Base-by-base conservation (phyloP, 177 flowering plant genomes). In the Vitis hybrid region DNA sequence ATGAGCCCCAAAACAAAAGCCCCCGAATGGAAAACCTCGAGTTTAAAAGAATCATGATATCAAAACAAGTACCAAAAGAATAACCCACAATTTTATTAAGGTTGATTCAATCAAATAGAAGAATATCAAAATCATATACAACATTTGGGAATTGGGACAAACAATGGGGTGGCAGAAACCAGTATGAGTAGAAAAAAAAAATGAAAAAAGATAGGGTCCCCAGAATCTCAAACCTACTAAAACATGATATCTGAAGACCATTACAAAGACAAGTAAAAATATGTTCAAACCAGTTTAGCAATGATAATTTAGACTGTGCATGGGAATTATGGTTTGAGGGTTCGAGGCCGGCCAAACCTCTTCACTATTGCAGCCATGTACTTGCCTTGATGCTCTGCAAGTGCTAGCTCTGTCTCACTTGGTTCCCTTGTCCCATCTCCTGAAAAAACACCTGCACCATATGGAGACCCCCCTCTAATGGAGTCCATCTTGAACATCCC, bases 311-410 rank as follows among this genome's bases (percentile, higher is more conserved):
- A 57, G 60, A 26, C 13, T 57, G 60, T 57, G 45, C 45, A 39
- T 1, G 9, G 45, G 45, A 0, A 39, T 39, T 39, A 39, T 0
- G 45, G 6, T 39, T 39, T 0, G 8, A 39, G 45, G 45, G 45
- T 6, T 74, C 69, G 73, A 60, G 72, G 19, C 53, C 16, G 53
- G 54, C 62, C 75, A 39, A 89, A 84, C 76, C 80, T 82, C 76
- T 83, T 87, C 49, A 87, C 84, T n/a, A 85, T 67, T 2, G 79
- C 75, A 59, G 93, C 91, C 89, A 87, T 87, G 58, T 88, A 87
- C 67, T 82, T 84, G 50, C 93, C 93, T 66, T 88, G 93, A 74
- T 88, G 90, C 76, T 87, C 89, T 18, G 93, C 93, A 14, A 87
- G 81, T 9, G 88, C 86, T 62, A 89, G 77, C 78, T 89, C 93